Evolutionary conservation across 129 eudicot genomes (phyloP), one percentile per base, ranked within the genome.

Genomic region (Scalesia atractyloides): DNA sequence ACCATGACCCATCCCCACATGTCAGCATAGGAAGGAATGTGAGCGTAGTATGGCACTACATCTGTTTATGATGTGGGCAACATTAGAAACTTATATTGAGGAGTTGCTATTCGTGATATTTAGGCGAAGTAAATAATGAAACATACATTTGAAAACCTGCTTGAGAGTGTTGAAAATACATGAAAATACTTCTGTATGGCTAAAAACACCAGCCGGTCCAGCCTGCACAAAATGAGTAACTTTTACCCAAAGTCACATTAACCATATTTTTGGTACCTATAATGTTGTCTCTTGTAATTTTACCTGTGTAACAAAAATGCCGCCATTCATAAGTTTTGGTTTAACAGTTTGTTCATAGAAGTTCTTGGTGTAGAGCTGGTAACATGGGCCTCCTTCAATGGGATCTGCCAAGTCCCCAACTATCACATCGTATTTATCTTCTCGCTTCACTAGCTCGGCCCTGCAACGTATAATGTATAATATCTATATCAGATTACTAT

Each of bases 1-100:
- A 94, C 99, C 89, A 94, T 90, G 71, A 90, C 84, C 99, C 99
- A 94, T 56, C 99, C 99, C 99, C 99, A 94, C 9, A 90, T 86
- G 81, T 93, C 98, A 17, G 98, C 98, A 86, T 87, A 93, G 11
- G 98, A 93, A 58, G 99, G 99, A 72, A 94, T 89, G 77, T 94
- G 99, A 73, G 97, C 97, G 0, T 97, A 86, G 82, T 90, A 94
- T 20, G 92, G 91, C 58, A 89, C 85, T 15, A 90, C 99, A 83
- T 94, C 99, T 94, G 91, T 74, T 84, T 44, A 39, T 24, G 62
- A 53, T 19, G 44, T 46, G 48, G 4, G 24, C 70, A 49, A 64
- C 50, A 19, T 68, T 60, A 69, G 36, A 12, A 18, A 56, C 18
- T 64, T 24, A 65, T 18, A 60, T 41, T 11, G 17, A 69, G 57